Evolutionary conservation across 139 green algal genomes (phyloP).

Genomic region (Microglena sp.): DNA sequence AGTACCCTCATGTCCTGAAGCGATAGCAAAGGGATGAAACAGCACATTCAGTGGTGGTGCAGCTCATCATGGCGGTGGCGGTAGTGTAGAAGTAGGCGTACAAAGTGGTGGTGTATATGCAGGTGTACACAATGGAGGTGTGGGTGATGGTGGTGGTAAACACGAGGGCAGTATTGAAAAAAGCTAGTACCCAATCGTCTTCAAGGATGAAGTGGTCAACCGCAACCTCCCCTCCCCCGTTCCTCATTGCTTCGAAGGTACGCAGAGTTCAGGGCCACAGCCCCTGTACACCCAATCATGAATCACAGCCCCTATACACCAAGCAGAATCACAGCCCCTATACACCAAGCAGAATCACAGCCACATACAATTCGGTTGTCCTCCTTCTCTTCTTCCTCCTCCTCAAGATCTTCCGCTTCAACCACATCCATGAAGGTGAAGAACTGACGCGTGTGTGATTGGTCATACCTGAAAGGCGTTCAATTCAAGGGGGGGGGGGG

Average conservation of each 20-base stretch:
- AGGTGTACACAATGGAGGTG: not conserved
- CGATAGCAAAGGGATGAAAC: not conserved
- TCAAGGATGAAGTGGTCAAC: no score
- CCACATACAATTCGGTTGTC: not conserved
- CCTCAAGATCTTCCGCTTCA: not conserved
- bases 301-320: not conserved
- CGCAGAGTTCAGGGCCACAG: no score
- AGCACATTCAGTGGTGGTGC: not conserved
- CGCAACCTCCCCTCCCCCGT: no score
- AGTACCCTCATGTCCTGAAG: slow-evolving; percentile 6
- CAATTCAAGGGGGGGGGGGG: not conserved
- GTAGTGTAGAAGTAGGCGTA: not conserved
- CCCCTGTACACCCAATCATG: not conserved
- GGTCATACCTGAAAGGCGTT: slow-evolving; percentile 12
- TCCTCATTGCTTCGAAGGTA: no score
- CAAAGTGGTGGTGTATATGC: not conserved
- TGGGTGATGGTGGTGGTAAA: not conserved
- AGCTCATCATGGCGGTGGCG: not conserved
- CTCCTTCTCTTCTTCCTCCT: not conserved
- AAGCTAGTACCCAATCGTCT: no score
- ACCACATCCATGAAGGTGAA: slow-evolving; percentile 24
- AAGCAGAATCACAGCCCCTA: not conserved
- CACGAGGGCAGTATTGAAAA: not conserved
- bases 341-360: not conserved
- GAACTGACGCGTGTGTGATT: slow-evolving; percentile 24